Percentiles rank a stretch among this genome's conserved stretches.
phyloP scores from a whole-genome alignment of 208 protist species.

The Trichomonas tenax region DNA sequence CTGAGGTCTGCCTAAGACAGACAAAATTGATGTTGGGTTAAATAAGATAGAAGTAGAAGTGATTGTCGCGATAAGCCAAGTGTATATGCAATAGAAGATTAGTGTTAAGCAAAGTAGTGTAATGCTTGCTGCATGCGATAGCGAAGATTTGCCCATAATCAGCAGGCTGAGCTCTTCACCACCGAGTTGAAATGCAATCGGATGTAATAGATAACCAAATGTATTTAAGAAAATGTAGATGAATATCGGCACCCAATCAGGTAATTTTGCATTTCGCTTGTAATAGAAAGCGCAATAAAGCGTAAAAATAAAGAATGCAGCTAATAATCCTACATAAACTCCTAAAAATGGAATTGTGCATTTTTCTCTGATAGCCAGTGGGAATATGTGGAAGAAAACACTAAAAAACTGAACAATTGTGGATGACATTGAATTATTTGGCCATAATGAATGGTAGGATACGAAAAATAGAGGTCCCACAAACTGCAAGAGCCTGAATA shows the following conservation, averaged over 20 bases:
- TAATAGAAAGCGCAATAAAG: neutral
- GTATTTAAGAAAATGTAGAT: neutral
- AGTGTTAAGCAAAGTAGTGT: neutral
- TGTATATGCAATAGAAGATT: neutral
- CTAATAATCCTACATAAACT: neutral
- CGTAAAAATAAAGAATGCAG: neutral
- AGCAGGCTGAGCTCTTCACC: neutral
- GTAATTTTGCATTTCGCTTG: neutral
- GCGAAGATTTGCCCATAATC: neutral
- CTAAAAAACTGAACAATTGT: neutral
- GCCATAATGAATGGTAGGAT: neutral
- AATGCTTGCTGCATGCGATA: neutral
- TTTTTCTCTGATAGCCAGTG: neutral
- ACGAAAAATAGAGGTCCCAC: neutral
- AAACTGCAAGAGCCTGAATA: neutral
- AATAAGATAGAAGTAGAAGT: neutral
- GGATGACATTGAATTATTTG: neutral
- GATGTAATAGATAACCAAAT: neutral
- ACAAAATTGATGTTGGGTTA: neutral
- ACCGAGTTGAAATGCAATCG: neutral
- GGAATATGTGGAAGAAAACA: neutral
- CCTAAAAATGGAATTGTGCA: neutral
- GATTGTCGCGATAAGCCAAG: neutral
- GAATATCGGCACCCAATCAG: neutral
- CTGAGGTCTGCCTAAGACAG: neutral